Evolutionary conservation across 257 asterid species (phyloP).

Genomic region (Solanum chilense): DNA sequence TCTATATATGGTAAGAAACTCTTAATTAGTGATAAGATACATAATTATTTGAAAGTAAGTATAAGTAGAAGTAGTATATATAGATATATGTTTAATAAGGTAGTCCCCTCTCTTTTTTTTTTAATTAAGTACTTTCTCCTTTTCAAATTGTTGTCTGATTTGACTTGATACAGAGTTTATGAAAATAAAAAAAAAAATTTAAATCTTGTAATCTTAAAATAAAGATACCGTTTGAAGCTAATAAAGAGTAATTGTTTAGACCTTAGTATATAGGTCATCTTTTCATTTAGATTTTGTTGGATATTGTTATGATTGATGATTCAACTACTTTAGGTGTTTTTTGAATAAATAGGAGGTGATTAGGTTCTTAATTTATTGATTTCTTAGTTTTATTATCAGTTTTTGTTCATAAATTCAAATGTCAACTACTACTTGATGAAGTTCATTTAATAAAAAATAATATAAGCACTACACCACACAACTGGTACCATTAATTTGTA

Average conservation of each 20-base stretch:
- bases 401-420: background rate
- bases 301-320: background rate
- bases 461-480: background rate
- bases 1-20: background rate
- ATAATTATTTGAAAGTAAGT: too few relatives aligned
- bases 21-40: background rate
- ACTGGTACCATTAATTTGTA: background rate
- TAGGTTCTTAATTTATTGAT: background rate
- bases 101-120: too few relatives aligned
- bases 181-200: background rate
- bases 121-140: background rate
- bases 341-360: background rate
- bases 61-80: background rate
- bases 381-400: background rate
- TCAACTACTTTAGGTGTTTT: background rate
- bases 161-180: background rate
- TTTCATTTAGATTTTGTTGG: background rate
- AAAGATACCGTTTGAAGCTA: background rate
- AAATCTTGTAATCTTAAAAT: background rate
- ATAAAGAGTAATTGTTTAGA: background rate
- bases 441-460: background rate
- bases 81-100: background rate
- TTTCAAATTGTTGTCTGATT: background rate
- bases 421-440: background rate
- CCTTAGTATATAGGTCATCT: background rate